Evolutionary conservation across 495 filamentous ascomycete genomes (phyloP).

Genomic region (Hyaloscypha variabilis): DNA sequence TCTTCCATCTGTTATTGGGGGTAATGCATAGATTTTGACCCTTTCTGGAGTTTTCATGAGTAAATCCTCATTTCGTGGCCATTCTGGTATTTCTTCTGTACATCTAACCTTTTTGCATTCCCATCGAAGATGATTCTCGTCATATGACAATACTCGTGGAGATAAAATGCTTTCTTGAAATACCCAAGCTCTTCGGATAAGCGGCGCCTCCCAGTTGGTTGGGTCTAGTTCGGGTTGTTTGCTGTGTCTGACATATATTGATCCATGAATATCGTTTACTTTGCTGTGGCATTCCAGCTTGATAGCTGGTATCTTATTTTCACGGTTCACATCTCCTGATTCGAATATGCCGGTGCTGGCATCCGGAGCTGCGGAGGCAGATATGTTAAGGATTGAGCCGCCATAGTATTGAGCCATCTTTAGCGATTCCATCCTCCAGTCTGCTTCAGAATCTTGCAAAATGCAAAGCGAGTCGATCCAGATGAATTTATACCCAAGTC

Average conservation of each 20-base stretch:
- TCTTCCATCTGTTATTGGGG: background rate
- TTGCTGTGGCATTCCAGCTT: background rate
- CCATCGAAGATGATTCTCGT: background rate
- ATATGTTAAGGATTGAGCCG: conserved; percentile 10
- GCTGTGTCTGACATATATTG: too few relatives aligned
- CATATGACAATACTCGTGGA: conserved; percentile 1
- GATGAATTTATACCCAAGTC: conserved; percentile 7
- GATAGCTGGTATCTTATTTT: conserved; percentile 6
- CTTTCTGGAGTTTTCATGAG: too few relatives aligned
- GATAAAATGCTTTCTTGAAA: conserved; percentile 7
- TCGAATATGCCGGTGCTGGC: conserved; percentile 10
- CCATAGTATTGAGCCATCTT: conserved; percentile 13
- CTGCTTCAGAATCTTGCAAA: conserved; percentile 1
- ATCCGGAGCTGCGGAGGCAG: conserved; percentile 4
- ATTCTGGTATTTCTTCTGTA: conserved; percentile 1
- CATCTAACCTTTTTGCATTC: conserved; percentile 2
- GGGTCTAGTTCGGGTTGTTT: too few relatives aligned
- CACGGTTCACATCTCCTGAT: conserved; percentile 3
- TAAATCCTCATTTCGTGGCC: background rate
- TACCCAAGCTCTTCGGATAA: conserved; percentile 1
- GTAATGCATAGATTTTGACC: conserved; percentile 2
- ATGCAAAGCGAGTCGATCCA: conserved; percentile 3
- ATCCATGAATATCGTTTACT: too few relatives aligned
- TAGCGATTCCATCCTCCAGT: conserved; percentile 4
- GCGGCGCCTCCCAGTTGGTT: too few relatives aligned